Percentiles rank a stretch among this genome's conserved stretches.
phyloP scores from a whole-genome alignment of 2,329 filamentous ascomycete genomes.

The Penicillium sp. region DNA sequence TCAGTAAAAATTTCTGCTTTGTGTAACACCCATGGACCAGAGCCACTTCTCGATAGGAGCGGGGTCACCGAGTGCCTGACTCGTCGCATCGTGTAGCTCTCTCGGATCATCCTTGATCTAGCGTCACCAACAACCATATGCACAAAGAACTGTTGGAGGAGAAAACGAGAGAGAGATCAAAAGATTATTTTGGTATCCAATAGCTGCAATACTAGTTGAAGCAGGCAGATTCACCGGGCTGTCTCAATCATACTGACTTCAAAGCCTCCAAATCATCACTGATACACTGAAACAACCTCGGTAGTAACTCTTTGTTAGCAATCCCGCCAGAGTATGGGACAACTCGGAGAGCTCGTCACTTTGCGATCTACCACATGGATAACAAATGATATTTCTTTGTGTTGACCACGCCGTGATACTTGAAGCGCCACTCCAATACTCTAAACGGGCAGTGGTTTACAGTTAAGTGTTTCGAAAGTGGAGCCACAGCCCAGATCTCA shows the following conservation, averaged over 20 bases:
- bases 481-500: not conserved
- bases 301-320: not conserved
- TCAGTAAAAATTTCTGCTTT: not conserved
- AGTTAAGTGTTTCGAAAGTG: not conserved
- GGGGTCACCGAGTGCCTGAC: not conserved
- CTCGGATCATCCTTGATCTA: not conserved
- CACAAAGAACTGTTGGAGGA: not conserved
- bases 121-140: not conserved
- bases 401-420: not conserved
- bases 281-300: not conserved
- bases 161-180: not conserved
- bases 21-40: not conserved
- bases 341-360: not conserved
- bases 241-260: not conserved
- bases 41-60: not conserved
- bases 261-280: not conserved
- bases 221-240: not conserved
- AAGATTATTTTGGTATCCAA: too few relatives aligned
- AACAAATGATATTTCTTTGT: not conserved
- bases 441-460: not conserved
- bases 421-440: not conserved
- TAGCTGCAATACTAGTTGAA: not conserved
- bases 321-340: not conserved
- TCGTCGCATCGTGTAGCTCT: not conserved
- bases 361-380: too few relatives aligned